Conservation (phyloP, 768 basidiomycete genomes). For the Ramaria rubella region DNA sequence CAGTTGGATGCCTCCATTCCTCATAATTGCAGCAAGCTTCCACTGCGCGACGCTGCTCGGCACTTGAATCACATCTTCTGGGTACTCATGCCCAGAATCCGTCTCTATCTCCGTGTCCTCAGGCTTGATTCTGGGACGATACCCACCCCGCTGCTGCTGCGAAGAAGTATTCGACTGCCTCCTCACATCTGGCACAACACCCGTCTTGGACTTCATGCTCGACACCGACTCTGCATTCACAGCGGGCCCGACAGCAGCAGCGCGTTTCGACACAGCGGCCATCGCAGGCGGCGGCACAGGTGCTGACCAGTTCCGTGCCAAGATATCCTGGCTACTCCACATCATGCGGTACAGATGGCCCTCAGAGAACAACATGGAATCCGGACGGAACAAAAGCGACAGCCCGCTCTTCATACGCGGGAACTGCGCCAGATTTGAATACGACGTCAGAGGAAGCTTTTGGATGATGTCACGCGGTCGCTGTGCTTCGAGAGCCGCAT, state of each 20-base stretch:
- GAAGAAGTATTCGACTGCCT: too few species aligned
- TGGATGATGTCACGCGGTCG: slow-evolving; percentile 62
- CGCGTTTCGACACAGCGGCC: slow-evolving; percentile 21
- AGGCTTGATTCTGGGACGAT: slow-evolving; percentile 12
- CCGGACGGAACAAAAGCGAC: slow-evolving; percentile 66
- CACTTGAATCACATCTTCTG: too few species aligned
- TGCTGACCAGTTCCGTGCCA: slow-evolving; percentile 17
- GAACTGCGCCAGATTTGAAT: slow-evolving; percentile 42
- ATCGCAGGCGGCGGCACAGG: slow-evolving; percentile 17
- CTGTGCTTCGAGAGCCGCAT: slow-evolving; percentile 57
- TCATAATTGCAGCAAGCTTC: too few species aligned
- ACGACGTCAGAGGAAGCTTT: slow-evolving; percentile 62
- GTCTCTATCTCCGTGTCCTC: slow-evolving; percentile 16
- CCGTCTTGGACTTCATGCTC: background rate
- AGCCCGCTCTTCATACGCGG: slow-evolving; percentile 47
- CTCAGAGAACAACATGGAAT: slow-evolving; percentile 51
- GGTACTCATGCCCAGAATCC: slow-evolving; percentile 17
- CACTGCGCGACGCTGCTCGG: too few species aligned
- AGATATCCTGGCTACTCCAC: slow-evolving; percentile 44
- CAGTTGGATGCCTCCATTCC: too few species aligned
- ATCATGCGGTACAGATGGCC: slow-evolving; percentile 54
- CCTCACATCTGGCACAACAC: too few species aligned
- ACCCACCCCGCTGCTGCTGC: slow-evolving; percentile 10
- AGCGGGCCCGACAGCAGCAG: slow-evolving; percentile 15
- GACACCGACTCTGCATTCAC: slow-evolving; percentile 1